Conservation (phyloP, 2,329 filamentous ascomycete species). For the Diaporthe sp. region DNA sequence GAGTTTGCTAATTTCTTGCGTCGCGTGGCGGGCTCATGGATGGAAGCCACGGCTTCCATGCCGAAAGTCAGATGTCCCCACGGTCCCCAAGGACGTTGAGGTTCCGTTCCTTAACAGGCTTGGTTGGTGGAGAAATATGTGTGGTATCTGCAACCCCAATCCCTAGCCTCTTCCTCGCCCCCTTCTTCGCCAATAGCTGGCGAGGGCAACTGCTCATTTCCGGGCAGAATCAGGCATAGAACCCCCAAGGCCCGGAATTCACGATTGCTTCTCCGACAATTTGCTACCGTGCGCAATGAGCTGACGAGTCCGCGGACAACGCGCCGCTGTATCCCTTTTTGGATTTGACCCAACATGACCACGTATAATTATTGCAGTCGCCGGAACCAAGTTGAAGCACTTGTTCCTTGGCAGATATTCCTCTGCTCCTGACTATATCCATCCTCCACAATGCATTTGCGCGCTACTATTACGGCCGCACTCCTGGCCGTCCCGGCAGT, state of each 20-base stretch:
- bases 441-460: not conserved
- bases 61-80: slow-evolving; percentile 20
- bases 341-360: not conserved
- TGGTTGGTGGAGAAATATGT: slow-evolving; percentile 41
- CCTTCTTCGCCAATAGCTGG: not conserved
- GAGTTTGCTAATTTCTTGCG: not conserved
- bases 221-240: slow-evolving; percentile 31
- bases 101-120: slow-evolving; percentile 28
- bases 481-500: slow-evolving; percentile 22
- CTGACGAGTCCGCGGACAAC: not conserved
- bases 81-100: slow-evolving; percentile 7
- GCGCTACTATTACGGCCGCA: slow-evolving; percentile 4
- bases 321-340: not conserved
- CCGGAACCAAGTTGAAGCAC: not conserved
- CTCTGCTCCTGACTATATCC: not conserved
- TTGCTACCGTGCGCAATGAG: not conserved
- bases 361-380: not conserved
- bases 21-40: not conserved
- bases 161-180: not conserved
- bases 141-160: slow-evolving; percentile 13
- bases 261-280: slow-evolving; percentile 8
- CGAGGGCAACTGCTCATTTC: slow-evolving; percentile 17
- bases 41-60: slow-evolving; percentile 11
- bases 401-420: not conserved
- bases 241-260: not conserved